Evolutionary conservation across 2,329 filamentous ascomycete species (phyloP), one percentile per base, ranked within the genome.

Genomic region (Ophiostoma sp.): DNA sequence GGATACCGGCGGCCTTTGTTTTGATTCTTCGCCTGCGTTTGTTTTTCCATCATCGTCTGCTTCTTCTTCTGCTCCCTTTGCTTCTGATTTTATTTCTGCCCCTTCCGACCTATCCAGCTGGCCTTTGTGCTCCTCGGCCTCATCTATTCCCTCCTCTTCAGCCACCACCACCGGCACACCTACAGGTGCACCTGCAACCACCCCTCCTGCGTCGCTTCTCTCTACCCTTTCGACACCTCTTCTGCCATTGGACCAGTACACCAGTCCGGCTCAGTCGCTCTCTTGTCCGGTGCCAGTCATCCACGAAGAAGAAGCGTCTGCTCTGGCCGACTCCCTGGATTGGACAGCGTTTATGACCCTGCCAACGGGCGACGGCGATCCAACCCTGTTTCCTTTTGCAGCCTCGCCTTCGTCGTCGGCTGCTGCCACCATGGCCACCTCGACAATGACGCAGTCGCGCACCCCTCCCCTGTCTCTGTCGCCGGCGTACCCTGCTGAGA

Each of bases 321-420:
- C 36, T 7, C 36, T 67, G 15, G 35, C 52, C 20, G 57, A 68
- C 15, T 57, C 66, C 17, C 17, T 71, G 7, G 72, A 73, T 48
- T 73, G 71, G 71, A 54, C 67, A 15, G 64, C 69, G 1, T 71
- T 71, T 7, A 48, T 71, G 20, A 41, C 35, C 52, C 62, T 72
- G 33, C 68, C 70, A 2, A 33, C 27, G 20, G 67, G 54, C 2
- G 67, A 69, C n/a, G 67, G 54, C 2, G 67, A 69, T 3, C 57
- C 5, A n/a, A 39, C 65, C 15, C 33, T n/a, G 15, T 60, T 64
- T 65, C 67, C 35, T 36, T 20, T 39, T 36, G 33, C 20, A 4
- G 17, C 31, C 31, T 60, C 48, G 13, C 44, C 69, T 1, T 67
- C 64, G 3, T 65, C 69, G 5, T 66, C 69, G 1, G 31, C 48